A percentile compares a stretch with the other conserved stretches of the same genome.
phyloP scores from a whole-genome alignment of 2,329 filamentous ascomycete genomes.

The Fonsecaea nubica region DNA sequence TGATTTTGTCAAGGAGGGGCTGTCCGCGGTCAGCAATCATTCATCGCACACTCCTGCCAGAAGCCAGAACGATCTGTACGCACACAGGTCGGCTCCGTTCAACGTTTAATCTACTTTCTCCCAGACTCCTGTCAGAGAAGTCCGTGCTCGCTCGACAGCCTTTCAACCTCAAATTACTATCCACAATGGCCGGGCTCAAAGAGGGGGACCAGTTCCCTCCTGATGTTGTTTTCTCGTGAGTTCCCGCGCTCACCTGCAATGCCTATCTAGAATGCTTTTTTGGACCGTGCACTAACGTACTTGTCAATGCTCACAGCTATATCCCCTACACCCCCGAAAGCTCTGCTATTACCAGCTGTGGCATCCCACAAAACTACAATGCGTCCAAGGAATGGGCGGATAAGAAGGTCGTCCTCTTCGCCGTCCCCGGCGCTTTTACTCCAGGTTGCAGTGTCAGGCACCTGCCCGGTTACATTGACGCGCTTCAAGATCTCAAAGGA shows the following conservation, averaged over 20 bases:
- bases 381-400: constrained; percentile 76
- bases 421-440: constrained; percentile 80
- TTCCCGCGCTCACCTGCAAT: neutral
- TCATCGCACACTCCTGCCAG: neutral
- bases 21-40: neutral
- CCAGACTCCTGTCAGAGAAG: neutral
- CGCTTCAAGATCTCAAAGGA: constrained; percentile 71
- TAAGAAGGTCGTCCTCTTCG: constrained; percentile 75
- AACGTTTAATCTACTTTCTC: neutral
- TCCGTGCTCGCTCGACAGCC: neutral
- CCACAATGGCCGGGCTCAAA: constrained; percentile 70
- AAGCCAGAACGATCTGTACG: neutral
- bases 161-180: neutral
- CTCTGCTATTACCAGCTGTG: constrained; percentile 74
- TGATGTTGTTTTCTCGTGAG: constrained; percentile 76
- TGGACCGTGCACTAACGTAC: constrained; percentile 22
- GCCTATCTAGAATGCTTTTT: constrained; percentile 4
- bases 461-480: constrained; percentile 78
- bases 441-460: constrained; percentile 83
- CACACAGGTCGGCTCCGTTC: neutral
- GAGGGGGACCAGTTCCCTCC: constrained; percentile 83
- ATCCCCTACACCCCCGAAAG: constrained; percentile 76
- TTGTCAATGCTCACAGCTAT: constrained; percentile 60
- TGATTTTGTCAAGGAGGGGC: constrained; percentile 1
- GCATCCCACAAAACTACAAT: constrained; percentile 77